These are phyloP conservation scores for Yamadazyma paraphyllophila DNA, from an alignment of 805 yeast species.

Conservation along the genomic window DNA sequence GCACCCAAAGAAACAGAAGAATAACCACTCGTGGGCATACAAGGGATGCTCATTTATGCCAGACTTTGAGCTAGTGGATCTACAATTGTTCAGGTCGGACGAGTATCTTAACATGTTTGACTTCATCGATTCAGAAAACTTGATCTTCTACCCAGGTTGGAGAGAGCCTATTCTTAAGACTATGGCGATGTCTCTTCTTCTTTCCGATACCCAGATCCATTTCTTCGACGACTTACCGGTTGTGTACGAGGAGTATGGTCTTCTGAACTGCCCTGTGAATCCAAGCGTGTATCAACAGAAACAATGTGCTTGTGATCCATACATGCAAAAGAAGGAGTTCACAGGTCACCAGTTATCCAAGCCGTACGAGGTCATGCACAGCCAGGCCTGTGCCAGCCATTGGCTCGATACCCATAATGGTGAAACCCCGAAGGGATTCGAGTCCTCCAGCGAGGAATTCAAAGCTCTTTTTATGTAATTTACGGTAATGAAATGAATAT, in stretches of 20 bases:
- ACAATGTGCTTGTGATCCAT: constrained; percentile 14
- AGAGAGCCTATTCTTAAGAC: constrained; percentile 16
- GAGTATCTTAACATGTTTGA: constrained; percentile 15
- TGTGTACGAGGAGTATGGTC: constrained; percentile 6
- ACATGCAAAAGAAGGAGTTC: neutral
- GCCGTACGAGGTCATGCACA: constrained; percentile 4
- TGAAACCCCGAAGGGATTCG: neutral
- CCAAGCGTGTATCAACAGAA: constrained; percentile 7
- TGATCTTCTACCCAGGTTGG: constrained; percentile 15
- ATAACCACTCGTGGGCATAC: constrained; percentile 13
- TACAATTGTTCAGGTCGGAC: constrained; percentile 10
- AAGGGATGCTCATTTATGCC: constrained; percentile 12
- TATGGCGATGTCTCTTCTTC: constrained; percentile 14
- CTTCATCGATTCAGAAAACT: constrained; percentile 11
- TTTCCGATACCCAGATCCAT: constrained; percentile 8
- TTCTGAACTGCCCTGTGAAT: constrained; percentile 15
- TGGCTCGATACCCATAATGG: neutral
- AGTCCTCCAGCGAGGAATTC: neutral
- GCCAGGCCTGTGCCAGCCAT: neutral
- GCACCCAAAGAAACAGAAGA: no score
- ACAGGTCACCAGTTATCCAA: neutral
- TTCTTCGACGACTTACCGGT: constrained; percentile 16
- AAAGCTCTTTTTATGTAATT: neutral
- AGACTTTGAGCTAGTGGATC: constrained; percentile 15
- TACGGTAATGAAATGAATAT: no score